Evolutionary conservation across 768 basidiomycete species (phyloP), one percentile per base, ranked within the genome.

Genomic region (Calocera cornea): DNA sequence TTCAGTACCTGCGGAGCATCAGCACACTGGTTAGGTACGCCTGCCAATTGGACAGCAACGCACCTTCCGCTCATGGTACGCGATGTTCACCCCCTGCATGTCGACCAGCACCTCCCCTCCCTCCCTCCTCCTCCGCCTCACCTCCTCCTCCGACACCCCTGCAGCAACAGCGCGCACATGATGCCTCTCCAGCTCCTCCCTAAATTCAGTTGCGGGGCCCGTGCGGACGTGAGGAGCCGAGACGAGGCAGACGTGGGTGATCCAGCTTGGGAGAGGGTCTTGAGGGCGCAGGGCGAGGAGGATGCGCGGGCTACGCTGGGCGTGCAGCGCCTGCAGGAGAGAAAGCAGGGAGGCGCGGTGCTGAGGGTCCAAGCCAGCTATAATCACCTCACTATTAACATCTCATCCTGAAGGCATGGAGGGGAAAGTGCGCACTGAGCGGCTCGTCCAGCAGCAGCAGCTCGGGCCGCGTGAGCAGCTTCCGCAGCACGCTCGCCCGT

Each of bases 401-500:
- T 14, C 11, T 1, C 11, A 63, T 7, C n/a, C n/a, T n/a, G n/a
- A 36, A 2, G 7, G 17, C 29, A n/a, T 27, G 19, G 41, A 41
- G 14, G 34, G 19, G 7, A 47, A 64, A 14, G 40, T 7, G 80
- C 87, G 67, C 70, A 92, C 92, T 92, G 40, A 93, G 79, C 0
- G 94, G 95, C 75, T 98, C 95, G 69, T 97, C 94, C n/a, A 97
- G 80, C 7, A 98, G 76, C 27, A 97, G 74, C 22, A 97, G 74
- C 69, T 87, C 82, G 0, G 93, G 92, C 50, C 83, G 80, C 19
- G 76, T 78, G 34, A 97, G 74, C 10, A 97, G 75, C 0, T 90
- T 89, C 70, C 87, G 84, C 10, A 90, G 80, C 60, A 99, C 89
- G 50, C 94, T 79, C 3, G 93, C 93, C 19, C 92, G 79, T 41